Evolutionary conservation across 495 filamentous ascomycete genomes (phyloP).

Genomic region (Tuber brumale): DNA sequence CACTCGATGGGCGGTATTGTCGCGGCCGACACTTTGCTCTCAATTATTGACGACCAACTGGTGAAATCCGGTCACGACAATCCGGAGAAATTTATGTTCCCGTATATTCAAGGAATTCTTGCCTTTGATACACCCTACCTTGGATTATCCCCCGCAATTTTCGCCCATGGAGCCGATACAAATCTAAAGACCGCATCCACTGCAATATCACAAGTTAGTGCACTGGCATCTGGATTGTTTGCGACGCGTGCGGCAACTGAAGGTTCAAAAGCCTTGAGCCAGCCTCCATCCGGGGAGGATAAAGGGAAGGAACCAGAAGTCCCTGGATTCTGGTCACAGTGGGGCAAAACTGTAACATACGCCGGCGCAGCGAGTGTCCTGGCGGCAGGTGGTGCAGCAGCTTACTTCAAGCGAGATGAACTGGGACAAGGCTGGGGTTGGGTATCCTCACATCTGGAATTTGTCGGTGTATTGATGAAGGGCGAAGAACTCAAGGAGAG

Average conservation of each 20-base stretch:
- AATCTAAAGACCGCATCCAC: constrained; percentile 69
- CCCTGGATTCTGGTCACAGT: constrained; percentile 53
- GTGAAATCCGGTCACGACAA: constrained; percentile 36
- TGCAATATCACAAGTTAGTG: constrained; percentile 60
- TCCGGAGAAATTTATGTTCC: constrained; percentile 52
- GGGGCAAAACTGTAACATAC: constrained; percentile 77
- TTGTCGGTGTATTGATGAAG: constrained; percentile 79
- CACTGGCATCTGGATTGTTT: constrained; percentile 29
- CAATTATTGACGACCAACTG: constrained; percentile 42
- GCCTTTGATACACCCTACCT: constrained; percentile 95
- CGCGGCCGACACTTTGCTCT: constrained; percentile 75
- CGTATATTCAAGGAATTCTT: constrained; percentile 72
- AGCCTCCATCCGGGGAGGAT: constrained; percentile 15
- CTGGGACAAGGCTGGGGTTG: constrained; percentile 65
- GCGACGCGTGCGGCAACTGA: constrained; percentile 28
- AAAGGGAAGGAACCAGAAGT: constrained; percentile 21
- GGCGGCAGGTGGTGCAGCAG: constrained; percentile 78
- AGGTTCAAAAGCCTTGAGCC: constrained; percentile 19
- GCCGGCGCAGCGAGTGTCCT: constrained; percentile 75
- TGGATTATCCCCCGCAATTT: constrained; percentile 78
- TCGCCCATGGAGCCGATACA: constrained; percentile 80
- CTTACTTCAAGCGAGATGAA: constrained; percentile 75
- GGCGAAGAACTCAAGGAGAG: constrained; percentile 67
- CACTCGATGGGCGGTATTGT: constrained; percentile 98
- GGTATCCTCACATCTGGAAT: constrained; percentile 89